These are phyloP conservation scores for Asparagopsis taxiformis DNA, from an alignment of 31 red algal species.

Conservation along the genomic window DNA sequence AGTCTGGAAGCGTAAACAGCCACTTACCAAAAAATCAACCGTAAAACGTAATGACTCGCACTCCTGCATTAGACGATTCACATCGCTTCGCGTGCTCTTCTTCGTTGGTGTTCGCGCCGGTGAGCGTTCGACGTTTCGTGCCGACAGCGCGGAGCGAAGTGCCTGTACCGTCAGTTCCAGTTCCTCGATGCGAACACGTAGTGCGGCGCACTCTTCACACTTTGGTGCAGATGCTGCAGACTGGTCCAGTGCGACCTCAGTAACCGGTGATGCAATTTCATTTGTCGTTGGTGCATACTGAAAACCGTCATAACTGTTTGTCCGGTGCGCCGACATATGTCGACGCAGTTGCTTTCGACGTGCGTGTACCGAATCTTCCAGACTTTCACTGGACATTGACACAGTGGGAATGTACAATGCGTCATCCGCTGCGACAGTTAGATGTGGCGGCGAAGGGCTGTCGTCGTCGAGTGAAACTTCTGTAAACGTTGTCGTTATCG, in stretches of 20 bases:
- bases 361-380: conserved; percentile 29
- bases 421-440: too few relatives aligned
- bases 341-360: neutral
- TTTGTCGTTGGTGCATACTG: conserved; percentile 23
- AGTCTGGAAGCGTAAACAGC: neutral
- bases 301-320: neutral
- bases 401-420: neutral
- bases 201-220: conserved; percentile 48
- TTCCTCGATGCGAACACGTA: conserved; percentile 27
- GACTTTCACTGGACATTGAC: conserved; percentile 25
- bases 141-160: conserved; percentile 22
- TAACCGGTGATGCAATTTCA: conserved; percentile 5
- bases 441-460: too few relatives aligned
- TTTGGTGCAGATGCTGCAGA: neutral
- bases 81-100: conserved; percentile 6
- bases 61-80: conserved; percentile 33
- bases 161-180: conserved; percentile 43
- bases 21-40: conserved; percentile 62
- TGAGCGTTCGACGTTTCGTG: conserved; percentile 19
- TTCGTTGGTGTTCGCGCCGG: conserved; percentile 9
- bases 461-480: too few relatives aligned
- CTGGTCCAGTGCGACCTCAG: neutral
- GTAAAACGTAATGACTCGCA: conserved; percentile 47
- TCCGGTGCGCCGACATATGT: neutral
- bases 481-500: too few relatives aligned